A percentile compares a stretch with the other conserved stretches of the same genome.
Conservation (phyloP, 2,329 filamentous ascomycete genomes). For the Dactylonectria macrodidyma region DNA sequence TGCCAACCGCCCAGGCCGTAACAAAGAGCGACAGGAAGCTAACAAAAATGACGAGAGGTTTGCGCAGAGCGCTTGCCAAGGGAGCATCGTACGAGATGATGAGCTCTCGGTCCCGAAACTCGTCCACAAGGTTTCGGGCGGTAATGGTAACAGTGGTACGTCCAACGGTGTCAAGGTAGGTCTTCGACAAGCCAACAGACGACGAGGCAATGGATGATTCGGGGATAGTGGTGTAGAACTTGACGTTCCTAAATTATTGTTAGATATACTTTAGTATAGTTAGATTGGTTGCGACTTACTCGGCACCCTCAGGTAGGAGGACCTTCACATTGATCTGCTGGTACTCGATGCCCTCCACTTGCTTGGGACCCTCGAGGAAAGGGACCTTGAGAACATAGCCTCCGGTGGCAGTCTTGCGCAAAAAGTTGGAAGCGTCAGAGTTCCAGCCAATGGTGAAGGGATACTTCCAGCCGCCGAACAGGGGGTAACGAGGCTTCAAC, state of each 20-base stretch:
- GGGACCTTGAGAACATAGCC: constrained; percentile 91
- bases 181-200: constrained; percentile 78
- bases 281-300: constrained; percentile 66
- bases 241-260: constrained; percentile 78
- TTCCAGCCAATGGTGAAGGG: constrained; percentile 98
- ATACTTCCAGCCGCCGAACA: constrained; percentile 99
- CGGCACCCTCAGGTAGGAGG: constrained; percentile 91
- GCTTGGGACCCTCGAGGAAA: constrained; percentile 93
- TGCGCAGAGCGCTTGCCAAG: constrained; percentile 80
- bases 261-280: constrained; percentile 35
- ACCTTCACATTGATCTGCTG: constrained; percentile 84
- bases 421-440: constrained; percentile 81
- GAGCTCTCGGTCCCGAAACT: constrained; percentile 86
- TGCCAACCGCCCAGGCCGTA: constrained; percentile 81
- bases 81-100: constrained; percentile 92
- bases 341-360: constrained; percentile 88
- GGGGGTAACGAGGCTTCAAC: constrained; percentile 93
- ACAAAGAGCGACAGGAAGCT: constrained; percentile 83
- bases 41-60: constrained; percentile 86
- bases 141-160: constrained; percentile 86
- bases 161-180: constrained; percentile 94
- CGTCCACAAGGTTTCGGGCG: constrained; percentile 90
- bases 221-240: constrained; percentile 82
- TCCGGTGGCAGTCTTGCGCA: constrained; percentile 77
- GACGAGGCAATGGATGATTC: constrained; percentile 71